Percentiles rank a stretch among this genome's conserved stretches.
These are phyloP conservation scores for Amniculicola lignicola DNA, from an alignment of 495 filamentous ascomycete genomes.

Conservation along the genomic window DNA sequence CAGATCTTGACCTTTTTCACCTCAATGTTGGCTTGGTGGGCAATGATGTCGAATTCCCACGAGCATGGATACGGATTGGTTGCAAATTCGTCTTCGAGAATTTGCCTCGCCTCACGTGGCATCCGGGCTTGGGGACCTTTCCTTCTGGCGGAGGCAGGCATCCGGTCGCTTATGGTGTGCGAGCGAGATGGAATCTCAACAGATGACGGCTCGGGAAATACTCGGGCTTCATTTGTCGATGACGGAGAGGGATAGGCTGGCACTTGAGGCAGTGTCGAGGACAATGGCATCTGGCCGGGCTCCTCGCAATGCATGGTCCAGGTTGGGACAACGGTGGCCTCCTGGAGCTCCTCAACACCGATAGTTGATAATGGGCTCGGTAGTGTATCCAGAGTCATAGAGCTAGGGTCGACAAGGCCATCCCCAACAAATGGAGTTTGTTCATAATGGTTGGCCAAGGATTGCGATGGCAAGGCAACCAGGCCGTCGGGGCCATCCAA, in stretches of 20 bases:
- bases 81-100: constrained; percentile 25
- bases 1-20: constrained; percentile 22
- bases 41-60: constrained; percentile 28
- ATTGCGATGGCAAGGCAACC: not conserved
- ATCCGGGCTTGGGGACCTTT: constrained; percentile 7
- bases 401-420: too few species aligned
- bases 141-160: constrained; percentile 15
- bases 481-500: not conserved
- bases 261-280: too few species aligned
- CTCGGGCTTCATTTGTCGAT: not conserved
- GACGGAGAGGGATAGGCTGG: too few species aligned
- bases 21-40: constrained; percentile 18
- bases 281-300: too few species aligned
- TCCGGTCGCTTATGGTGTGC: not conserved
- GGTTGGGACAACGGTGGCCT: too few species aligned
- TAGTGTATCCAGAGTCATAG: too few species aligned
- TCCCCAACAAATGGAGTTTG: not conserved
- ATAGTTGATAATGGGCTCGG: too few species aligned
- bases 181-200: not conserved
- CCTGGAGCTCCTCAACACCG: too few species aligned
- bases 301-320: too few species aligned
- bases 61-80: constrained; percentile 26
- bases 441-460: not conserved
- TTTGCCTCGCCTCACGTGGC: constrained; percentile 12
- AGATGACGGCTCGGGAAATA: not conserved